Percentiles rank a stretch among this genome's conserved stretches.
Evolutionary conservation across 768 basidiomycete species (phyloP).

Genomic region (Pleurotus eryngii): DNA sequence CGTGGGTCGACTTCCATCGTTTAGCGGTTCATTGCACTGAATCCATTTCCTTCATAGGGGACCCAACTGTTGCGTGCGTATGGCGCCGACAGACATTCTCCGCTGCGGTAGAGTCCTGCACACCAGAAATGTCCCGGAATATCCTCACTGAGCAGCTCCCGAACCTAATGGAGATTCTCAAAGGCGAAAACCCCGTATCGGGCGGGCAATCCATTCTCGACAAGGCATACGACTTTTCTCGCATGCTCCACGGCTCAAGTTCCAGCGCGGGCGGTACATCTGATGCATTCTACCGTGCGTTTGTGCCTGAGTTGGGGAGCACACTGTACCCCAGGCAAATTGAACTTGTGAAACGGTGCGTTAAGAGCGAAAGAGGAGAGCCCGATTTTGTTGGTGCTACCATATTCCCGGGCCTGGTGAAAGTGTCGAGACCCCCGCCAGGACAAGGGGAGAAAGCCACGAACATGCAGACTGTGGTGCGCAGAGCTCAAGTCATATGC

Average conservation of each 20-base stretch:
- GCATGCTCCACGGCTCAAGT: conserved; percentile 79
- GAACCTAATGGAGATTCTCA: conserved; percentile 53
- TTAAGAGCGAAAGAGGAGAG: conserved; percentile 72
- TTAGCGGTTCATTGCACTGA: neutral
- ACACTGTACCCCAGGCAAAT: conserved; percentile 74
- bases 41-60: conserved; percentile 42
- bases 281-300: conserved; percentile 83
- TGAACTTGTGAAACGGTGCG: conserved; percentile 80
- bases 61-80: conserved; percentile 84
- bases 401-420: conserved; percentile 85
- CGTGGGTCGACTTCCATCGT: conserved; percentile 46
- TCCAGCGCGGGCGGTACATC: conserved; percentile 38
- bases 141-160: conserved; percentile 76
- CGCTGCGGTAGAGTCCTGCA: conserved; percentile 76
- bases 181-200: conserved; percentile 35
- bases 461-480: conserved; percentile 67
- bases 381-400: conserved; percentile 73
- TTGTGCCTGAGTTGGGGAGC: conserved; percentile 80
- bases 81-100: conserved; percentile 91
- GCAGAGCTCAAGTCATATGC: conserved; percentile 84
- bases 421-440: conserved; percentile 52
- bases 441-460: conserved; percentile 39
- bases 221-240: conserved; percentile 74
- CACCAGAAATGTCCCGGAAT: conserved; percentile 62
- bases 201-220: conserved; percentile 61